Conservation (phyloP, 2,329 filamentous ascomycete genomes). For the Colletotrichum sidae region DNA sequence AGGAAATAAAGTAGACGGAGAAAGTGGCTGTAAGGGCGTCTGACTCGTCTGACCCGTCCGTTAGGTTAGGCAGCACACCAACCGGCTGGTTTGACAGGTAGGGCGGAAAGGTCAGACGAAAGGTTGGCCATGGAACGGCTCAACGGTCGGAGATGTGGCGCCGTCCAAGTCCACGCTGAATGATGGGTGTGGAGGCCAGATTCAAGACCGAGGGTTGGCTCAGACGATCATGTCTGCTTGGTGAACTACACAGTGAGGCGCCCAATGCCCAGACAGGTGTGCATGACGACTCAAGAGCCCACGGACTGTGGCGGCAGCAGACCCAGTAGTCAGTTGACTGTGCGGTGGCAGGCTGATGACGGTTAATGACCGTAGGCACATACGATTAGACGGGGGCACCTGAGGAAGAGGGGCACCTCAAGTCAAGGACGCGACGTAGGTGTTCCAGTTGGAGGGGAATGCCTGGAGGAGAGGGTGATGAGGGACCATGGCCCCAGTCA, state of each 20-base stretch:
- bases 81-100: conserved; percentile 32
- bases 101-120: conserved; percentile 33
- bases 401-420: conserved; percentile 12
- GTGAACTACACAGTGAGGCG: background rate
- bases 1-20: conserved; percentile 17
- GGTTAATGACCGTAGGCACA: conserved; percentile 14
- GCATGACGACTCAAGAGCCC: conserved; percentile 14
- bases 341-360: background rate
- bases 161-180: background rate
- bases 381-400: conserved; percentile 12
- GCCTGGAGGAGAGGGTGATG: conserved; percentile 1
- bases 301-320: background rate
- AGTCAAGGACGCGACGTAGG: background rate
- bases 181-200: conserved; percentile 21
- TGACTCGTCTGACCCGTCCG: conserved; percentile 34
- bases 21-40: background rate
- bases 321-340: conserved; percentile 2
- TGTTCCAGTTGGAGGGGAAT: conserved; percentile 24
- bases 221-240: conserved; percentile 7
- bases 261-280: background rate
- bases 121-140: background rate
- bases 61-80: conserved; percentile 33
- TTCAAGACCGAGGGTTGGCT: conserved; percentile 20
- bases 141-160: no score
- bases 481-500: conserved; percentile 9